Base-by-base conservation (phyloP, 129 eudicot genomes). In the Helichrysum umbraculigerum region DNA sequence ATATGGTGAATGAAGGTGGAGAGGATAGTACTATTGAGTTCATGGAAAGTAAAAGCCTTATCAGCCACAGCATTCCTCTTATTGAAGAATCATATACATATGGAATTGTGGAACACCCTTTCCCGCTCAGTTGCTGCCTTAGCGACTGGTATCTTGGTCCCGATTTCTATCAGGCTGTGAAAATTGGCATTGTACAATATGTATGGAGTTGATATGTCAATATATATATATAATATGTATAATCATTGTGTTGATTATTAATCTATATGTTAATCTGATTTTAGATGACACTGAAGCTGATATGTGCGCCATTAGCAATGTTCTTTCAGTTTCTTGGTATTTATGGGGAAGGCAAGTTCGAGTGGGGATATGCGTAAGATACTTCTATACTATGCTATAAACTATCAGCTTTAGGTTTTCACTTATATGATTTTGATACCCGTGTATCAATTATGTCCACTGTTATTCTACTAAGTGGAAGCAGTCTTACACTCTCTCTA, bases 61-160 rank as follows among this genome's bases (percentile, higher is more conserved):
- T 80, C 59, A 84, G 74, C 79, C 83, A 96, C 58, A 85, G 87
- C 73, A 75, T 90, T 56, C 97, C 98, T 9, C 97, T 94, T 52
- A 78, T 94, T 22, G 98, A 94, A 86, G 97, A 94, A 67, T 84
- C 97, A 20, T 94, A 91, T 82, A 87, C 91, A 17, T 91, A 87
- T 76, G 97, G 99, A 34, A 78, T 84, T 17, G 99, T 94, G n/a
- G 92, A 94, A 81, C 99, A 91, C 80, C 99, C 99, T 51, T 94
- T 91, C 77, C 99, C 99, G 3, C 82, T 94, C 35, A 94, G 76
- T 77, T 94, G 89, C 83, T 86, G 83, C 80, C 72, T 94, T 28
- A 84, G 77, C 81, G 88, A 85, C 69, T 94, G 99, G 99, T 82
- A 86, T 84, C 99, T 94, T 65, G 99, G 99, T 34, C 68, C 88